Evolutionary conservation across 257 asterid genomes (phyloP).

Genomic region (Salvia hispanica): DNA sequence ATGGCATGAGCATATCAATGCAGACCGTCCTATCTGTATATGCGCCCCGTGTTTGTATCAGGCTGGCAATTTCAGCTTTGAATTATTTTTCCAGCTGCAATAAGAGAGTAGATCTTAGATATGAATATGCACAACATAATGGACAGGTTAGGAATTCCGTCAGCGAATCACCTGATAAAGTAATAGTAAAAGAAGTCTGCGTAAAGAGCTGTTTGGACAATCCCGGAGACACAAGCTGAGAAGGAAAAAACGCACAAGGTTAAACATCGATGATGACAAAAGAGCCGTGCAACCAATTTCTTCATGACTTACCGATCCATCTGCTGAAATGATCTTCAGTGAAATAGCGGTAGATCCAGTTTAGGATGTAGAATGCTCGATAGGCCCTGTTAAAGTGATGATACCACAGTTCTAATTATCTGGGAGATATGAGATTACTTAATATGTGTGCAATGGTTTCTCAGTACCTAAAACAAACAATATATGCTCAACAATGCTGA

Average conservation of each 20-base stretch:
- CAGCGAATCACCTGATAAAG: constrained; percentile 70
- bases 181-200: constrained; percentile 97
- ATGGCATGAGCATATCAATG: constrained; percentile 8
- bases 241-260: constrained; percentile 22
- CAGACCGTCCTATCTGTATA: constrained; percentile 9
- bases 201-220: constrained; percentile 82
- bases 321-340: constrained; percentile 67
- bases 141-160: constrained; percentile 19
- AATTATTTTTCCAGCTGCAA: constrained; percentile 79
- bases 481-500: neutral
- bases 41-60: constrained; percentile 38
- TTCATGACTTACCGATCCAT: constrained; percentile 77
- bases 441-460: neutral
- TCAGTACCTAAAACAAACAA: neutral
- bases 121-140: neutral
- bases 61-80: constrained; percentile 78
- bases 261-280: constrained; percentile 22
- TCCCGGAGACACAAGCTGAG: constrained; percentile 79
- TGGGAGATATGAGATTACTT: constrained; percentile 4
- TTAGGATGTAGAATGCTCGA: constrained; percentile 83
- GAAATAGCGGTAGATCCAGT: constrained; percentile 95
- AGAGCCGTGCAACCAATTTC: constrained; percentile 2
- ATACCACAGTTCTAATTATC: constrained; percentile 14
- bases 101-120: constrained; percentile 13
- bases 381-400: constrained; percentile 61